Conservation (phyloP, 2,329 filamentous ascomycete genomes). For the Sporothrix mexicana region DNA sequence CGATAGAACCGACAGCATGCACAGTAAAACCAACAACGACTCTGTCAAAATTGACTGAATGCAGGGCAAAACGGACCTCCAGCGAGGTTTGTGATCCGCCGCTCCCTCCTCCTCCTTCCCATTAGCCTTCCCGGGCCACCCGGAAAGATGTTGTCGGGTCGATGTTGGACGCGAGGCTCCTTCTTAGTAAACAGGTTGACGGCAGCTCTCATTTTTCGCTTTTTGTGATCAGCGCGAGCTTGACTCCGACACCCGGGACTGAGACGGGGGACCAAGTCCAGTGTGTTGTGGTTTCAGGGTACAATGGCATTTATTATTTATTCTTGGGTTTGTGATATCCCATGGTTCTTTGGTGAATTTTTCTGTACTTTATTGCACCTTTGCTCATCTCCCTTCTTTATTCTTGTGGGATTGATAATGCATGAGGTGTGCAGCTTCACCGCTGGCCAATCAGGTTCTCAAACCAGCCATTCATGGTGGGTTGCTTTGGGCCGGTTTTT, state of each 20-base stretch:
- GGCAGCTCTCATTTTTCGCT: neutral
- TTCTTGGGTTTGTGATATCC: neutral
- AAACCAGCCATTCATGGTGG: slow-evolving; percentile 1
- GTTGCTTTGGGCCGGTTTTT: slow-evolving; percentile 25
- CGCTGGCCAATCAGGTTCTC: neutral
- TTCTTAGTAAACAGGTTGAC: neutral
- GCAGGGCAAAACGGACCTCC: neutral
- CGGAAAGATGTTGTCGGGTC: slow-evolving; percentile 14
- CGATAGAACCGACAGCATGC: neutral
- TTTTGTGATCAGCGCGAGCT: slow-evolving; percentile 2
- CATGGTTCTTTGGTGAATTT: neutral
- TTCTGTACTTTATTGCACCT: neutral
- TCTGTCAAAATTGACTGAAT: neutral
- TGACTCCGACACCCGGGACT: neutral
- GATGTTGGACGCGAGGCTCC: neutral
- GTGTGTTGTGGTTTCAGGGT: neutral
- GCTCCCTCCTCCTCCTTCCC: neutral
- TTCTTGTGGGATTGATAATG: slow-evolving; percentile 22
- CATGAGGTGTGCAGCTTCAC: slow-evolving; percentile 1
- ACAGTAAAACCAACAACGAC: neutral
- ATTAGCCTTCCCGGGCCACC: neutral
- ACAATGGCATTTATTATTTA: neutral
- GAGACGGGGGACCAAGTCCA: neutral
- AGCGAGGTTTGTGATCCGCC: neutral
- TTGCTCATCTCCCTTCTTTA: neutral